Evolutionary conservation across 164 flowering plant species (phyloP).

Genomic region (Taxillus chinensis): DNA sequence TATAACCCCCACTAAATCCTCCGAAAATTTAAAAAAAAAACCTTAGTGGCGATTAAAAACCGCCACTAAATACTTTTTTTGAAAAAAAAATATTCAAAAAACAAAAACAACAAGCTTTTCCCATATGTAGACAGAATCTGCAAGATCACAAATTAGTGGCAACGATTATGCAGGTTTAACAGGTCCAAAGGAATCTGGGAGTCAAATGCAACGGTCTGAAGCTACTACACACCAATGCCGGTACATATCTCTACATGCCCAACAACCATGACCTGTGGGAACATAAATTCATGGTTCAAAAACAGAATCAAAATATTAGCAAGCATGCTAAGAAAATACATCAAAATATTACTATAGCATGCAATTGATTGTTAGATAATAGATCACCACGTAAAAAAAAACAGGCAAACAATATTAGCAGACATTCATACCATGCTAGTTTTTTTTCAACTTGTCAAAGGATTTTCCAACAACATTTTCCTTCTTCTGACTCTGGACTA

Average conservation of each 20-base stretch:
- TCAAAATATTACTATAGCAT: no score
- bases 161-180: neutral
- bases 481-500: slow-evolving; percentile 48
- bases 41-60: no score
- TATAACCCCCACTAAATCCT: no score
- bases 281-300: neutral
- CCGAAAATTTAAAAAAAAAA: no score
- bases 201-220: neutral
- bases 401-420: neutral
- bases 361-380: no score
- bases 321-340: no score
- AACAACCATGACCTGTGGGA: slow-evolving; percentile 83
- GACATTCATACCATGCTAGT: slow-evolving; percentile 56
- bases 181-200: neutral
- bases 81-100: no score
- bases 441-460: slow-evolving; percentile 66
- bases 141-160: slow-evolving; percentile 5
- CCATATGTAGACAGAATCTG: slow-evolving; percentile 92
- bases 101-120: no score
- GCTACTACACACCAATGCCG: slow-evolving; percentile 43
- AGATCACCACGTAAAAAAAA: neutral
- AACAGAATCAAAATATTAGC: neutral
- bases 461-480: slow-evolving; percentile 62
- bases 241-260: slow-evolving; percentile 92
- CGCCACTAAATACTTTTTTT: no score